These are phyloP conservation scores for Cardamine resedifolia DNA, from an alignment of 345 rosid species.

Conservation along the genomic window DNA sequence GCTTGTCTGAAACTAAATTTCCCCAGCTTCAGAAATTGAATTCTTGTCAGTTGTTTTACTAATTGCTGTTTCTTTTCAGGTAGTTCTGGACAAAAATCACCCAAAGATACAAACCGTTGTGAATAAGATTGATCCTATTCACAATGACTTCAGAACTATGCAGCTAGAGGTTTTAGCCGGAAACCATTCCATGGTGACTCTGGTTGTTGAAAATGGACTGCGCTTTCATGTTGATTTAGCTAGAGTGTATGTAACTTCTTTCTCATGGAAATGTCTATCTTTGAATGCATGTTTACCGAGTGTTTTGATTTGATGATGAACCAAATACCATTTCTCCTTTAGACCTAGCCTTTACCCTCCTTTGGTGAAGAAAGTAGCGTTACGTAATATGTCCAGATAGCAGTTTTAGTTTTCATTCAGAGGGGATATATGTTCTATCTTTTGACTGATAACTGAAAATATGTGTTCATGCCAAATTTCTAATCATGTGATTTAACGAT, in stretches of 20 bases:
- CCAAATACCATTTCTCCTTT: neutral
- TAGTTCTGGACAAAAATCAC: conserved; percentile 81
- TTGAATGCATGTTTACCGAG: neutral
- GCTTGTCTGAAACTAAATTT: neutral
- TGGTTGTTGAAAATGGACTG: conserved; percentile 84
- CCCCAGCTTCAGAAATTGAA: conserved; percentile 12
- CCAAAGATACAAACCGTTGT: conserved; percentile 92
- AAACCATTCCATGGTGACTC: conserved; percentile 81
- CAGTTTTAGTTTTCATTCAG: neutral
- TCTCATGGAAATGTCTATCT: neutral
- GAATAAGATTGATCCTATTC: conserved; percentile 72
- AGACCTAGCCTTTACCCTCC: neutral
- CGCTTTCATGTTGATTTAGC: conserved; percentile 87
- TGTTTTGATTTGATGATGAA: neutral
- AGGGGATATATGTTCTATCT: neutral
- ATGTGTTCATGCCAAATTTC: neutral
- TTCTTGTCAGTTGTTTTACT: neutral
- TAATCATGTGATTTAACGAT: neutral
- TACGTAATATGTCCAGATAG: neutral
- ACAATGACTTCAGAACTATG: conserved; percentile 83
- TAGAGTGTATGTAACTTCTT: conserved; percentile 56
- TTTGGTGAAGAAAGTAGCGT: neutral
- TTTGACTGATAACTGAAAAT: neutral
- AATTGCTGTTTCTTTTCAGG: conserved; percentile 42
- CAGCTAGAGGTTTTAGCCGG: conserved; percentile 95